Percentiles rank a stretch among this genome's conserved stretches.
Evolutionary conservation across 495 filamentous ascomycete species (phyloP).

Genomic region (Xylaria acuta): DNA sequence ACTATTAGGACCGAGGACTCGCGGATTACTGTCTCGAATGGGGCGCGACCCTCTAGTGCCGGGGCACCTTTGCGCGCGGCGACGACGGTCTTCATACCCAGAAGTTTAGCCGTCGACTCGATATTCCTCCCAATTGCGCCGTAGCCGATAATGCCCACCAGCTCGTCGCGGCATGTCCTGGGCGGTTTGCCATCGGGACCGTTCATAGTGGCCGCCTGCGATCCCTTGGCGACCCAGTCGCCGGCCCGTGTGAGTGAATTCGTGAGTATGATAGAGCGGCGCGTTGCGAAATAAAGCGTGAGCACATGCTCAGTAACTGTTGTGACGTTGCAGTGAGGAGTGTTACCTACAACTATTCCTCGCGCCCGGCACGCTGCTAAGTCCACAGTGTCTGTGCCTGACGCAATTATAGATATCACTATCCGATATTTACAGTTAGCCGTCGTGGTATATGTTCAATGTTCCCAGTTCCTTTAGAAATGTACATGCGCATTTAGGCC

Average conservation of each 20-base stretch:
- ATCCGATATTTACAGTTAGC: neutral
- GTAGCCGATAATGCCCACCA: constrained; percentile 59
- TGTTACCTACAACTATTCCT: constrained; percentile 54
- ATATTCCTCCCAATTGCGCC: constrained; percentile 56
- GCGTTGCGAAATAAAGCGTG: constrained; percentile 59
- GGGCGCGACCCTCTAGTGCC: constrained; percentile 44
- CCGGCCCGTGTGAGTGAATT: constrained; percentile 40
- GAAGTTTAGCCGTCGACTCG: constrained; percentile 36
- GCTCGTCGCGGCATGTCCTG: constrained; percentile 48
- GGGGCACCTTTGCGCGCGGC: constrained; percentile 54
- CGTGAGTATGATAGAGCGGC: constrained; percentile 54
- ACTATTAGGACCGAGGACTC: constrained; percentile 57
- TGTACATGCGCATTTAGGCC: neutral
- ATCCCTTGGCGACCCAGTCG: constrained; percentile 42
- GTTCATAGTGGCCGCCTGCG: constrained; percentile 38
- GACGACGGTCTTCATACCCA: constrained; percentile 62
- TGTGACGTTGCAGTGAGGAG: constrained; percentile 56
- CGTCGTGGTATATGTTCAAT: neutral
- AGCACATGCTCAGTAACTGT: constrained; percentile 63
- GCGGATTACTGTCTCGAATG: constrained; percentile 55
- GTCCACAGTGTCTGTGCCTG: constrained; percentile 60
- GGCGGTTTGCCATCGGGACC: constrained; percentile 47
- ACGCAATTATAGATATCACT: constrained; percentile 57
- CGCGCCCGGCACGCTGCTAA: constrained; percentile 50
- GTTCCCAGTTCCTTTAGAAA: neutral